Conservation (phyloP, 75 land plant genomes). For the Larix kaempferi region DNA sequence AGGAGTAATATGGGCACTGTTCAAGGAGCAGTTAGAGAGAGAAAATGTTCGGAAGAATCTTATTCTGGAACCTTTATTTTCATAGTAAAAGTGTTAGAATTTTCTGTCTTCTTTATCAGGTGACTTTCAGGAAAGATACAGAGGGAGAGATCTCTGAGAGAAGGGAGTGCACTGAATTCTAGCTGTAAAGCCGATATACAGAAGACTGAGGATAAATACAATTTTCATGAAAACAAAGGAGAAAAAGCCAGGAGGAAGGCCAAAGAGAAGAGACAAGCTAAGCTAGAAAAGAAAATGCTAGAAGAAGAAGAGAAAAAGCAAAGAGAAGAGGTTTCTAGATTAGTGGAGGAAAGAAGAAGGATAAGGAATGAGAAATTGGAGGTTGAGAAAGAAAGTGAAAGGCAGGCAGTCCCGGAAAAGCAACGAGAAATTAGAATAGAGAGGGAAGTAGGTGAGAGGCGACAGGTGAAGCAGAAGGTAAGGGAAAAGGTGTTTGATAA, state of each 20-base stretch:
- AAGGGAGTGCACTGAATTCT: conserved; percentile 1
- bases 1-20: conserved; percentile 14
- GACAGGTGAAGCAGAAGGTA: conserved; percentile 16
- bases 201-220: conserved; percentile 19
- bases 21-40: background rate
- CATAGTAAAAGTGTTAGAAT: conserved; percentile 7
- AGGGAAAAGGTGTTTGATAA: conserved; percentile 12
- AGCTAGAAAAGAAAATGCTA: conserved; percentile 77
- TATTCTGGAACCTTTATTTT: conserved; percentile 11
- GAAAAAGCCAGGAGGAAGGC: conserved; percentile 59
- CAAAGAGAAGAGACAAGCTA: conserved; percentile 91
- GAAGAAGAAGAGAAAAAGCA: conserved; percentile 95
- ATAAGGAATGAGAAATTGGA: conserved; percentile 30
- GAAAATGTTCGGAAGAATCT: conserved; percentile 20
- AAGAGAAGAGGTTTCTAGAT: conserved; percentile 39
- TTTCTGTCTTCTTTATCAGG: conserved; percentile 12
- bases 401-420: conserved; percentile 15
- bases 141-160: conserved; percentile 11
- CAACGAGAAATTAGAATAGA: conserved; percentile 23
- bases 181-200: conserved; percentile 9
- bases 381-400: conserved; percentile 27
- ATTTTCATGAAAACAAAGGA: conserved; percentile 15
- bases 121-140: conserved; percentile 27
- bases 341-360: conserved; percentile 47
- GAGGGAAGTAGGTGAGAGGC: conserved; percentile 20